Evolutionary conservation across 345 rosid species (phyloP).

Genomic region (Linum tenue): DNA sequence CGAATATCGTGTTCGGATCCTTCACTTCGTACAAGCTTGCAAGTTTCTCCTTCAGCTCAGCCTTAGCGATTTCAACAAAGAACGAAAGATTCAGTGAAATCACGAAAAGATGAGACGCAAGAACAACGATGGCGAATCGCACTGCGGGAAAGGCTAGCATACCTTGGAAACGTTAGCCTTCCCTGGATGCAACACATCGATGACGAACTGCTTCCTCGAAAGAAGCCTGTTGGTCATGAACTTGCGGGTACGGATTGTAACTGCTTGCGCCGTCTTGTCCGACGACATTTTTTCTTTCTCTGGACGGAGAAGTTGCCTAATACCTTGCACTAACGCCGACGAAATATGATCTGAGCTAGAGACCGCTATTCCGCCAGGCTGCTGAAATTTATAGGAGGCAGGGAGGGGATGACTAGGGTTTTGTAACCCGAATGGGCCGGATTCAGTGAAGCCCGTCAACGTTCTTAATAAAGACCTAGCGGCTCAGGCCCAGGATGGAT

Average conservation of each 20-base stretch:
- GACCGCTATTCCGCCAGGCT: too few species aligned
- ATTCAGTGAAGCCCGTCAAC: too few species aligned
- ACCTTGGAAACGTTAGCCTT: slow-evolving; percentile 94
- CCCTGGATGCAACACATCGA: slow-evolving; percentile 96
- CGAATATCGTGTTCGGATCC: slow-evolving; percentile 83
- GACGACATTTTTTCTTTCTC: too few species aligned
- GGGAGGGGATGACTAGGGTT: too few species aligned
- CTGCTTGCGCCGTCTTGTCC: slow-evolving; percentile 23
- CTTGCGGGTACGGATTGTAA: slow-evolving; percentile 77
- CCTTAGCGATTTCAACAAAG: slow-evolving; percentile 24
- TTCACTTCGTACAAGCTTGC: slow-evolving; percentile 77
- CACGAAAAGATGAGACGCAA: not conserved
- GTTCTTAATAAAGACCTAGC: too few species aligned
- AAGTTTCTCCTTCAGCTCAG: slow-evolving; percentile 83
- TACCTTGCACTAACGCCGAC: too few species aligned
- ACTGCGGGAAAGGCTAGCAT: not conserved
- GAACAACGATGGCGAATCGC: not conserved
- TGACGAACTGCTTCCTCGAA: slow-evolving; percentile 93
- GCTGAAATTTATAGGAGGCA: too few species aligned
- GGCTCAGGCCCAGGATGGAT: too few species aligned
- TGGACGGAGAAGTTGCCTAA: too few species aligned
- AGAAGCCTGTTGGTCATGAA: slow-evolving; percentile 98
- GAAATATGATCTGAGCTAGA: too few species aligned
- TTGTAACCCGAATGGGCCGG: too few species aligned
- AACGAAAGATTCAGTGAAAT: too few species aligned